Percentiles rank a stretch among this genome's conserved stretches.
phyloP scores from a whole-genome alignment of 2,329 filamentous ascomycete species.

The Fusarium chuoi region DNA sequence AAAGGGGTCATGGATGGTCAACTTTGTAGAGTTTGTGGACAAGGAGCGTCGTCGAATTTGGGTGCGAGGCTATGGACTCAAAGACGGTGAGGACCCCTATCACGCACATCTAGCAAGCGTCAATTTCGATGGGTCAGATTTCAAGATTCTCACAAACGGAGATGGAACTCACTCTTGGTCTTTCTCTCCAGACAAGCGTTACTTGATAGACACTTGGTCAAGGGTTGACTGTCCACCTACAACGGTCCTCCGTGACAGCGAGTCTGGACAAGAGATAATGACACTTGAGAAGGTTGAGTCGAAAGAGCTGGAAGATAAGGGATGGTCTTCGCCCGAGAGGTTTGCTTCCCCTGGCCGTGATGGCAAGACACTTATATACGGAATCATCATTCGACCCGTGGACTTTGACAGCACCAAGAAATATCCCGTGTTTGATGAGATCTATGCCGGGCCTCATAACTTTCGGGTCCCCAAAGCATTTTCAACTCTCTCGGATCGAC shows the following conservation, averaged over 20 bases:
- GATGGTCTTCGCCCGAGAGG: slow-evolving; percentile 37
- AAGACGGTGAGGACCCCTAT: slow-evolving; percentile 40
- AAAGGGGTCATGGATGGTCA: slow-evolving; percentile 41
- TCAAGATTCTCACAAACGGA: slow-evolving; percentile 40
- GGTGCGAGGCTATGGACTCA: slow-evolving; percentile 37
- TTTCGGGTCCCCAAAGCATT: slow-evolving; percentile 44
- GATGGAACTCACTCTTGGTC: slow-evolving; percentile 44
- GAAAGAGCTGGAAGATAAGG: slow-evolving; percentile 6
- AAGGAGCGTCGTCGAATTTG: slow-evolving; percentile 29
- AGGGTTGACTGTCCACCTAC: slow-evolving; percentile 39
- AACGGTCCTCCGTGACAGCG: slow-evolving; percentile 31
- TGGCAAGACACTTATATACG: slow-evolving; percentile 41
- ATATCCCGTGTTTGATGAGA: slow-evolving; percentile 45
- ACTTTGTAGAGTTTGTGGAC: slow-evolving; percentile 37
- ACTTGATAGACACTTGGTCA: slow-evolving; percentile 43
- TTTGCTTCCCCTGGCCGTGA: slow-evolving; percentile 43
- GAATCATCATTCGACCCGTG: slow-evolving; percentile 42
- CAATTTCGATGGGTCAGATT: slow-evolving; percentile 43
- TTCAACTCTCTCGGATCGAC: slow-evolving; percentile 17
- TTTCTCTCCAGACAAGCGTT: slow-evolving; percentile 34
- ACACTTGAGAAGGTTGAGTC: slow-evolving; percentile 22
- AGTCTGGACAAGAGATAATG: slow-evolving; percentile 27
- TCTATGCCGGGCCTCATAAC: slow-evolving; percentile 46
- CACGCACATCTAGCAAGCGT: slow-evolving; percentile 39
- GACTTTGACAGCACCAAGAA: slow-evolving; percentile 38